These are phyloP conservation scores for Neoconidiobolus thromboides DNA, from an alignment of 371 early-diverging fungal genomes.

Conservation along the genomic window DNA sequence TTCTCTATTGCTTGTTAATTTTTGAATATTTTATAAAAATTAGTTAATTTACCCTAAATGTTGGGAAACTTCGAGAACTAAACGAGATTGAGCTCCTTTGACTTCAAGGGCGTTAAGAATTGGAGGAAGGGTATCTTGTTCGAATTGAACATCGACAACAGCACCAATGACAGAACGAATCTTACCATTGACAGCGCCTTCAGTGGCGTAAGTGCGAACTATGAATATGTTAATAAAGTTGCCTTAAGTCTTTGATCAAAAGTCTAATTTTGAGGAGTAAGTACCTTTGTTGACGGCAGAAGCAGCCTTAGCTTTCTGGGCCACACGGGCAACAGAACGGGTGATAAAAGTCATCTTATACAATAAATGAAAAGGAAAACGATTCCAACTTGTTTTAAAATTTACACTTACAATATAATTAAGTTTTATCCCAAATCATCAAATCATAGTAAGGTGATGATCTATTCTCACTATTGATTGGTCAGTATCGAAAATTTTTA, in stretches of 20 bases:
- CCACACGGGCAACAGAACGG: not conserved
- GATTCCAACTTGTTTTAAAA: too few species aligned
- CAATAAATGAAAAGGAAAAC: too few species aligned
- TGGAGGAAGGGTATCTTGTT: conserved; percentile 75
- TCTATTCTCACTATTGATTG: too few species aligned
- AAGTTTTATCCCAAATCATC: too few species aligned
- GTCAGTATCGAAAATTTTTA: too few species aligned
- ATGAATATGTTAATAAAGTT: conserved; percentile 3
- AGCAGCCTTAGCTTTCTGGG: not conserved
- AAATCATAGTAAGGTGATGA: too few species aligned
- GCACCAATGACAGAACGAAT: conserved; percentile 90
- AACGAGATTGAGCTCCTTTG: conserved; percentile 58
- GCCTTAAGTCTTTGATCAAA: not conserved
- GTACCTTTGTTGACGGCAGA: not conserved
- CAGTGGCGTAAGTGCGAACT: conserved; percentile 22
- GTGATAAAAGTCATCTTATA: not conserved
- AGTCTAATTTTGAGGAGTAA: not conserved
- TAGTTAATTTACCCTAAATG: conserved; percentile 48
- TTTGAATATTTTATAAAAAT: not conserved
- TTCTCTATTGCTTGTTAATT: conserved; percentile 30
- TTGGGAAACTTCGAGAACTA: conserved; percentile 92
- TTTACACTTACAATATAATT: too few species aligned
- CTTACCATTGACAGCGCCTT: conserved; percentile 23
- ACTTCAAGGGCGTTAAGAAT: conserved; percentile 96
- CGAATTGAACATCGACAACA: conserved; percentile 96